phyloP scores from a whole-genome alignment of 345 rosid genomes.

The Ceriops tagal region DNA sequence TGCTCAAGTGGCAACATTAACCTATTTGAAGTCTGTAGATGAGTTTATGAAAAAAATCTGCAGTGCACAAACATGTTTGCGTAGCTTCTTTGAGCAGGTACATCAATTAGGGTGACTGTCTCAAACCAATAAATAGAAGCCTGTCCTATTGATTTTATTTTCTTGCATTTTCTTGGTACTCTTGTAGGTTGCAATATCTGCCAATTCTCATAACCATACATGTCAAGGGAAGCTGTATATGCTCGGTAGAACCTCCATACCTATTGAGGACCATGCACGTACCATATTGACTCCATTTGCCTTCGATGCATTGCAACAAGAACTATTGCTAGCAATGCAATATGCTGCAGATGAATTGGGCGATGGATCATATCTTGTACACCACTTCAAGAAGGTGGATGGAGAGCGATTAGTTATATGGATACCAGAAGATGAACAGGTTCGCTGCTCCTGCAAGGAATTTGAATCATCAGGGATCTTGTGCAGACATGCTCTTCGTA shows the following conservation, averaged over 20 bases:
- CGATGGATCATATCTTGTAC: conserved; percentile 70
- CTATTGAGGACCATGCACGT: conserved; percentile 84
- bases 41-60: conserved; percentile 58
- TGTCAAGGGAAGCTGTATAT: conserved; percentile 41
- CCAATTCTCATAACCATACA: conserved; percentile 37
- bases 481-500: conserved; percentile 80
- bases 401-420: conserved; percentile 65
- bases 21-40: conserved; percentile 58
- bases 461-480: conserved; percentile 78
- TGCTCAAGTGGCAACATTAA: conserved; percentile 61
- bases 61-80: conserved; percentile 61
- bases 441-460: conserved; percentile 91
- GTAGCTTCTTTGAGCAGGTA: conserved; percentile 77
- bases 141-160: not conserved
- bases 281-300: conserved; percentile 73
- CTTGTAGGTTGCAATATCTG: conserved; percentile 57
- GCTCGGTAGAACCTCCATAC: conserved; percentile 62
- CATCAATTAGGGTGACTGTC: not conserved
- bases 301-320: conserved; percentile 63
- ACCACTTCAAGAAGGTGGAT: conserved; percentile 80
- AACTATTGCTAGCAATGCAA: conserved; percentile 70
- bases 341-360: conserved; percentile 71
- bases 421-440: conserved; percentile 70
- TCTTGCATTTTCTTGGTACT: conserved; percentile 10
- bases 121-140: not conserved